phyloP scores from a whole-genome alignment of 176 grass and related monocot species.

The Rhynchospora tenuis region DNA sequence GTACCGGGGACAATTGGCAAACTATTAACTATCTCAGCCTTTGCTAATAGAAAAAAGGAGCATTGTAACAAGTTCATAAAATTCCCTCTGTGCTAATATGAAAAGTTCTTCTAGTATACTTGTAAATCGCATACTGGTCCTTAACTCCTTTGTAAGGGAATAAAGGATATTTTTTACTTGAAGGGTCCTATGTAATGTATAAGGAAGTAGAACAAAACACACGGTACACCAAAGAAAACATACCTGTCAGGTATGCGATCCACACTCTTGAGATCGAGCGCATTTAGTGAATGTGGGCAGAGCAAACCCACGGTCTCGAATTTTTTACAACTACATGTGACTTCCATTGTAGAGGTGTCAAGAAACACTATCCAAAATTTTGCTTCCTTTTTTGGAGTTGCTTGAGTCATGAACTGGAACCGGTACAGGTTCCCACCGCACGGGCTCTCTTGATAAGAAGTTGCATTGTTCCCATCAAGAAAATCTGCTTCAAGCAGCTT shows the following conservation, averaged over 20 bases:
- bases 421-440: conserved; percentile 47
- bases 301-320: conserved; percentile 72
- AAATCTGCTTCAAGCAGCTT: conserved; percentile 56
- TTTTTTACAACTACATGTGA: conserved; percentile 76
- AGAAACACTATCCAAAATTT: conserved; percentile 64
- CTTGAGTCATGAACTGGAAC: conserved; percentile 72
- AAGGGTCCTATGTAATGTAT: not conserved
- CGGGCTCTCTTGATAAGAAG: conserved; percentile 50
- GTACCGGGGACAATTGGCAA: no score
- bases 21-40: no score
- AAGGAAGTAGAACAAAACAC: not conserved
- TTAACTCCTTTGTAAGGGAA: not conserved
- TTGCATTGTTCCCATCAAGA: conserved; percentile 55
- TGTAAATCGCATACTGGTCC: not conserved
- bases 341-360: conserved; percentile 47
- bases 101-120: not conserved
- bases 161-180: not conserved
- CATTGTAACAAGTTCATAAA: not conserved
- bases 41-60: not conserved
- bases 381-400: conserved; percentile 8
- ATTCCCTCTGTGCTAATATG: not conserved
- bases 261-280: conserved; percentile 59
- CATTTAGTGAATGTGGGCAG: conserved; percentile 71
- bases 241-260: conserved; percentile 69
- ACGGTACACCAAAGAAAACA: conserved; percentile 1